Percentiles rank a stretch among this genome's conserved stretches.
These are phyloP conservation scores for Casaregolazyma suthepensis DNA, from an alignment of 1,139 yeast genomes.

Conservation along the genomic window DNA sequence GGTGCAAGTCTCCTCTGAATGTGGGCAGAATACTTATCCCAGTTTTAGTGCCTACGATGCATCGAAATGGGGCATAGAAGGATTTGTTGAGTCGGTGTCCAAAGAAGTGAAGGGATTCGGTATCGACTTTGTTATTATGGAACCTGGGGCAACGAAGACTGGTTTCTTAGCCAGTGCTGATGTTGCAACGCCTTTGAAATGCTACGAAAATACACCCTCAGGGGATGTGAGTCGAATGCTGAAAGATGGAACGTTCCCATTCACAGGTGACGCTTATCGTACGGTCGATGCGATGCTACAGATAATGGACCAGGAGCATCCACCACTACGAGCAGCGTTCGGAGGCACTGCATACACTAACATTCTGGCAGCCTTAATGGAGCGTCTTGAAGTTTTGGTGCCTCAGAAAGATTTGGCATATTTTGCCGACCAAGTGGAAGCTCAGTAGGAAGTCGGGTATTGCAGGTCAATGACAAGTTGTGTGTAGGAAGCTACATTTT, in stretches of 20 bases:
- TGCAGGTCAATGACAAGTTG: neutral
- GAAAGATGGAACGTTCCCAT: neutral
- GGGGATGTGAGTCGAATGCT: neutral
- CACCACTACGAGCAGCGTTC: neutral
- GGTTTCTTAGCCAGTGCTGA: neutral
- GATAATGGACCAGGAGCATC: neutral
- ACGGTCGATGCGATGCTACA: neutral
- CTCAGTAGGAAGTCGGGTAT: neutral
- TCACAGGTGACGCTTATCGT: neutral
- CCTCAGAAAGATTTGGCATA: neutral
- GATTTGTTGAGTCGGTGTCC: neutral
- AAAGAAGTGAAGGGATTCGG: neutral
- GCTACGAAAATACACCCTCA: neutral
- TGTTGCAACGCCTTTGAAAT: neutral
- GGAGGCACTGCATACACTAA: neutral
- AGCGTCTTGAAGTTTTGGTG: neutral
- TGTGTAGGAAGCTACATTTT: too few species aligned
- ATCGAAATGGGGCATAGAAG: neutral
- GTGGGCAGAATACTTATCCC: neutral
- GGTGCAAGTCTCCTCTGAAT: neutral
- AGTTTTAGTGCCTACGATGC: neutral
- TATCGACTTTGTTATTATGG: neutral
- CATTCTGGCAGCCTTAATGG: neutral
- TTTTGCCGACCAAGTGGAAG: neutral
- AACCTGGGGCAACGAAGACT: neutral